These are phyloP conservation scores for Diplodia mutila DNA, from an alignment of 2,329 filamentous ascomycete genomes.

Conservation along the genomic window DNA sequence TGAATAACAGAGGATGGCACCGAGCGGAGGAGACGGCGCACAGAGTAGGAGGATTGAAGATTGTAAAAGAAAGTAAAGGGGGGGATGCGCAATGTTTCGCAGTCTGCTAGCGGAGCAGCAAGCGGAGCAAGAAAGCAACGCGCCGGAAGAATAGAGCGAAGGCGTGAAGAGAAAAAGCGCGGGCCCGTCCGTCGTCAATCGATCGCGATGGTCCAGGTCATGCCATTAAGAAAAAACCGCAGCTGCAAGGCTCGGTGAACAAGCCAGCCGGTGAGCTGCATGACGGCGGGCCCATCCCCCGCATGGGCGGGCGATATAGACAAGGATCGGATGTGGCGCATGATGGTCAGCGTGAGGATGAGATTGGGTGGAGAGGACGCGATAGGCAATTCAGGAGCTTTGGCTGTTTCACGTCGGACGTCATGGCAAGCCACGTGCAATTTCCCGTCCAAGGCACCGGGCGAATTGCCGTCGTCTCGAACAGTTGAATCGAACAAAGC, in stretches of 20 bases:
- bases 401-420: constrained; percentile 8
- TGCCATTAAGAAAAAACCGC: not conserved
- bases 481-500: not conserved
- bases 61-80: constrained; percentile 26
- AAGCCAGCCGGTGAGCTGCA: not conserved
- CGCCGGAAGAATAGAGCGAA: not conserved
- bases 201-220: not conserved
- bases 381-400: not conserved
- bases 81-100: constrained; percentile 25
- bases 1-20: constrained; percentile 24
- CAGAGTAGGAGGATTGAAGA: not conserved
- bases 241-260: not conserved
- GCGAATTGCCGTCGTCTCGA: constrained; percentile 3
- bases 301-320: not conserved
- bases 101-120: not conserved
- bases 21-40: constrained; percentile 28
- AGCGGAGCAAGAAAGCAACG: not conserved
- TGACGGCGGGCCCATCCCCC: constrained; percentile 14
- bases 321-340: constrained; percentile 9
- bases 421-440: constrained; percentile 21
- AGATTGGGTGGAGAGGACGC: not conserved
- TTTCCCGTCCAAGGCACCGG: constrained; percentile 23
- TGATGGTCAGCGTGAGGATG: constrained; percentile 8
- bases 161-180: constrained; percentile 6
- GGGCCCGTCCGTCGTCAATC: not conserved